Evolutionary conservation across 1,284 basidiomycete species (phyloP).

Genomic region (Fomitopsis betulina): DNA sequence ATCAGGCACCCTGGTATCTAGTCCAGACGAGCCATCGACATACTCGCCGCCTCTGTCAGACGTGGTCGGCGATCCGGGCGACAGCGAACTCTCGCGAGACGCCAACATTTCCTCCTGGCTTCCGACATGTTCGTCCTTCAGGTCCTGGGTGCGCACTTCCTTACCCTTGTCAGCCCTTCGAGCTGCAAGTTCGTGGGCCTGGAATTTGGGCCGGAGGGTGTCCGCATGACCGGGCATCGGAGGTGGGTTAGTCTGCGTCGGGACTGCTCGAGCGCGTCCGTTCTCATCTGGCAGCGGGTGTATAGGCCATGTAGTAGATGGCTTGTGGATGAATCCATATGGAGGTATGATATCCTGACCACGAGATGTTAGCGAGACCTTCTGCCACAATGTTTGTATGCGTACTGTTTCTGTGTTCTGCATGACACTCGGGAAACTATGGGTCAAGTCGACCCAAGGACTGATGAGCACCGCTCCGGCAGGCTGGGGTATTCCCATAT

Average conservation of each 20-base stretch:
- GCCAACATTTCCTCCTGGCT: constrained; percentile 35
- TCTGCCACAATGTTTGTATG: constrained; percentile 29
- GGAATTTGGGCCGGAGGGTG: constrained; percentile 36
- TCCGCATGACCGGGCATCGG: constrained; percentile 50
- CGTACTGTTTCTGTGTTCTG: constrained; percentile 64
- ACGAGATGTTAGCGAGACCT: constrained; percentile 19
- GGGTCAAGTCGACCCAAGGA: constrained; percentile 83
- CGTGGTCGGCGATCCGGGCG: neutral
- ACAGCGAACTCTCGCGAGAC: neutral
- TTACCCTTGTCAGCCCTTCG: constrained; percentile 13
- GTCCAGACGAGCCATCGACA: neutral
- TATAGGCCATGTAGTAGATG: constrained; percentile 53
- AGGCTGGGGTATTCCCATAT: constrained; percentile 69
- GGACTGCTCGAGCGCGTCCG: constrained; percentile 33
- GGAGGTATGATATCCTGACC: constrained; percentile 59
- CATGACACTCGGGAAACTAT: constrained; percentile 81
- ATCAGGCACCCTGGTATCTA: neutral
- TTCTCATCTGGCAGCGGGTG: constrained; percentile 32
- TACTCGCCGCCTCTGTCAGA: neutral
- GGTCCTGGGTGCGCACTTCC: constrained; percentile 16
- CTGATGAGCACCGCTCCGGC: constrained; percentile 76
- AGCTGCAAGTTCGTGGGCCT: constrained; percentile 14
- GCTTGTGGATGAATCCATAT: constrained; percentile 57
- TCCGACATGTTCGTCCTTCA: constrained; percentile 21
- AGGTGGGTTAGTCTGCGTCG: constrained; percentile 36